Conservation (phyloP, 805 yeast genomes). For the Zygotorulaspora chibaensis region DNA sequence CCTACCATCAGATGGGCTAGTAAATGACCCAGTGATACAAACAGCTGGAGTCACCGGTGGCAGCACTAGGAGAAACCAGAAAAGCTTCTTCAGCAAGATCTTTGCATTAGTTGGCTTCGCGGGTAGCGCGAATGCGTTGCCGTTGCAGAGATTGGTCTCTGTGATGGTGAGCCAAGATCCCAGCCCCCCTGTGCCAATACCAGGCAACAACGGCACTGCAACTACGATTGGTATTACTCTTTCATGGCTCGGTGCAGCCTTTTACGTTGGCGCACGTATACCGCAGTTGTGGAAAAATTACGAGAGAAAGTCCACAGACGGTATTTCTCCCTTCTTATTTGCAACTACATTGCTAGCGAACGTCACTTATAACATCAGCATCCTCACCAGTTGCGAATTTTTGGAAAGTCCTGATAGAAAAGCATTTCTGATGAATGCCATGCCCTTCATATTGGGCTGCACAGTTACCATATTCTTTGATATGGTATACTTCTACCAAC, state of each 20-base stretch:
- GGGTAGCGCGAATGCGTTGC: constrained; percentile 15
- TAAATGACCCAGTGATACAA: background rate
- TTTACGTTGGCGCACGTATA: constrained; percentile 72
- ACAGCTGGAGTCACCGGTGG: constrained; percentile 1
- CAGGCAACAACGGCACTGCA: constrained; percentile 12
- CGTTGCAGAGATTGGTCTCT: constrained; percentile 3
- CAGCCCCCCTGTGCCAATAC: constrained; percentile 14
- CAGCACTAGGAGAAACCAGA: background rate
- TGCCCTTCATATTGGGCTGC: constrained; percentile 81
- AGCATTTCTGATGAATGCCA: constrained; percentile 57
- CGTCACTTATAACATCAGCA: constrained; percentile 68
- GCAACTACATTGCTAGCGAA: constrained; percentile 77
- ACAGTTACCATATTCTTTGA: constrained; percentile 84
- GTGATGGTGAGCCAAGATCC: background rate
- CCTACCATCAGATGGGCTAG: background rate
- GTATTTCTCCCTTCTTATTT: constrained; percentile 76
- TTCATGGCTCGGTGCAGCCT: constrained; percentile 76
- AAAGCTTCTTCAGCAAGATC: constrained; percentile 3
- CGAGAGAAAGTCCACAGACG: constrained; percentile 75
- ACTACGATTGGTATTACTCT: constrained; percentile 41
- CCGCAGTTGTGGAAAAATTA: constrained; percentile 83
- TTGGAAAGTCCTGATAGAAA: constrained; percentile 35
- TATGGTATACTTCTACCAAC: constrained; percentile 61
- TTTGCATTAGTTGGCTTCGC: constrained; percentile 10
- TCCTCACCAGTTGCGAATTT: constrained; percentile 60